Percentiles rank a stretch among this genome's conserved stretches.
Evolutionary conservation across 768 basidiomycete genomes (phyloP).

Genomic region (Leccinum pellstonianum): DNA sequence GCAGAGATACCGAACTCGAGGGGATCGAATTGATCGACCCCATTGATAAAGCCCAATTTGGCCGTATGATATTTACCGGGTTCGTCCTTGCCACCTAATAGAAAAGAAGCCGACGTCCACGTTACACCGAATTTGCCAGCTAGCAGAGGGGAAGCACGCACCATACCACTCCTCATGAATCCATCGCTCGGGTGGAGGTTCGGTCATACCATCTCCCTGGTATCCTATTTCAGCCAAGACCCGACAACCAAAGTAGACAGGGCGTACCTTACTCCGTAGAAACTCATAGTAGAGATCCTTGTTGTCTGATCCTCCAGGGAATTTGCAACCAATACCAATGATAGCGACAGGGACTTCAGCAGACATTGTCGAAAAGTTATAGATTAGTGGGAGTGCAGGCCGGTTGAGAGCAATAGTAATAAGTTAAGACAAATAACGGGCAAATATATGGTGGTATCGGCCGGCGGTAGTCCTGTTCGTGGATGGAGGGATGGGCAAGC

Average conservation of each 20-base stretch:
- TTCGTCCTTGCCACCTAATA: conserved; percentile 30
- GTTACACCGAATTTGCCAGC: background rate
- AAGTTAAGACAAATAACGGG: background rate
- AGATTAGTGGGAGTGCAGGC: background rate
- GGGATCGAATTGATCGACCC: conserved; percentile 34
- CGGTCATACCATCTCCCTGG: conserved; percentile 32
- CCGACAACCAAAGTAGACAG: background rate
- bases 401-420: background rate
- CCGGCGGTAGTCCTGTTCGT: background rate
- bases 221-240: background rate
- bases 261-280: conserved; percentile 28
- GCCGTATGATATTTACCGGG: conserved; percentile 31
- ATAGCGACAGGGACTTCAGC: conserved; percentile 30
- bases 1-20: conserved; percentile 35
- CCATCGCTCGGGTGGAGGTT: conserved; percentile 30
- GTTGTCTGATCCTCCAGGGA: conserved; percentile 33
- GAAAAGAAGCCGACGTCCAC: background rate
- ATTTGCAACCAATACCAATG: conserved; percentile 35
- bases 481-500: background rate
- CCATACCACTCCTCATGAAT: conserved; percentile 33
- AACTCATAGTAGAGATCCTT: conserved; percentile 32
- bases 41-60: conserved; percentile 31
- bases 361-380: conserved; percentile 23
- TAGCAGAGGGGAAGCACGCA: conserved; percentile 8
- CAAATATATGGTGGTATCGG: background rate